phyloP scores from a whole-genome alignment of 306 rosid genomes.

The Echinosophora koreensis region DNA sequence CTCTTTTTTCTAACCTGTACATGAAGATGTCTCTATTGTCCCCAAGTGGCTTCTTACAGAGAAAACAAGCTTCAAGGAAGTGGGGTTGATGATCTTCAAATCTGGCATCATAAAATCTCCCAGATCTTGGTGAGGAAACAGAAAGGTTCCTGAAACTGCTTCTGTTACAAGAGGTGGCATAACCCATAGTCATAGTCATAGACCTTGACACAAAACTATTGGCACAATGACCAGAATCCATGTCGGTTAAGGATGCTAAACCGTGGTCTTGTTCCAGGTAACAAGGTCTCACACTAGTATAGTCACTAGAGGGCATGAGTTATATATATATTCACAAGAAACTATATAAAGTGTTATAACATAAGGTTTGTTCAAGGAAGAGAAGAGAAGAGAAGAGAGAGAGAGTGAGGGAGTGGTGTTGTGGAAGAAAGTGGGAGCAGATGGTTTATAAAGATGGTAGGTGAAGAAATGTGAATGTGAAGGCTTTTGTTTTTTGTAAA shows the following conservation, averaged over 20 bases:
- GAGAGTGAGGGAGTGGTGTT: conserved; percentile 2
- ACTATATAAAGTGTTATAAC: background rate
- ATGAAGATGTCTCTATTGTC: conserved; percentile 85
- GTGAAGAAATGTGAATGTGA: conserved; percentile 19
- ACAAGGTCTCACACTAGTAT: conserved; percentile 53
- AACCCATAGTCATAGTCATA: conserved; percentile 67
- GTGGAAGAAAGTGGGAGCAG: background rate
- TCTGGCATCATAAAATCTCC: conserved; percentile 71
- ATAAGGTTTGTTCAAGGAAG: background rate
- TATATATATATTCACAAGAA: background rate
- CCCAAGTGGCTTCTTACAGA: conserved; percentile 72
- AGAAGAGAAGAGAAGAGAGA: background rate
- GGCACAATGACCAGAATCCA: conserved; percentile 69
- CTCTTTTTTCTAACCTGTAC: conserved; percentile 72
- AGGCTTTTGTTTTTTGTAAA: background rate
- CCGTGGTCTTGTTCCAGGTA: conserved; percentile 71
- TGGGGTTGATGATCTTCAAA: conserved; percentile 79
- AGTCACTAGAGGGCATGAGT: conserved; percentile 54
- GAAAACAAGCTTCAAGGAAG: conserved; percentile 80
- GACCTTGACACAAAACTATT: conserved; percentile 58
- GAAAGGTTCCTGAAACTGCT: conserved; percentile 50
- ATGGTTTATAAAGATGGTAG: conserved; percentile 49
- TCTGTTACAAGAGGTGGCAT: conserved; percentile 43
- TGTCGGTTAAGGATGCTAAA: conserved; percentile 66
- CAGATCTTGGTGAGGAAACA: conserved; percentile 70